Percentiles rank a stretch among this genome's conserved stretches.
phyloP scores from a whole-genome alignment of 192 early-diverging fungal species.

The Rhizophagus clarus region DNA sequence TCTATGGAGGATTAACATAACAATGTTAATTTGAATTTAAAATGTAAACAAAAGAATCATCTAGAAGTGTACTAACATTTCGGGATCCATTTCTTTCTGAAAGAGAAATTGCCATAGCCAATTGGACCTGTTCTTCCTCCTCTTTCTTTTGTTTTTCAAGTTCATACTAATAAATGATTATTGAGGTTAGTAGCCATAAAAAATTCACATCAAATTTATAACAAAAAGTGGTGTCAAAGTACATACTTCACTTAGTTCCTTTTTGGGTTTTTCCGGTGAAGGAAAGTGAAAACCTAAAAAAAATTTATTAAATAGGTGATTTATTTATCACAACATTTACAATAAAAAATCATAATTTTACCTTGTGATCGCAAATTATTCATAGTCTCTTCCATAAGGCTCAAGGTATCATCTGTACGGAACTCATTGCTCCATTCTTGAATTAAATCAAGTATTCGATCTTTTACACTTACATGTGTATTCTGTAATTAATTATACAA shows the following conservation, averaged over 20 bases:
- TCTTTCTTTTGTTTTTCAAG: slow-evolving; percentile 80
- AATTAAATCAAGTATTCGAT: slow-evolving; percentile 82
- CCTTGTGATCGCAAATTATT: slow-evolving; percentile 58
- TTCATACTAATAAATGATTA: slow-evolving; percentile 1
- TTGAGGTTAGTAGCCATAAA: not conserved
- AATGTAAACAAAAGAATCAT: no score
- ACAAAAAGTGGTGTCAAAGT: not conserved
- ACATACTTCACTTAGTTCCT: slow-evolving; percentile 60
- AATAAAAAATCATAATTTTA: slow-evolving; percentile 13
- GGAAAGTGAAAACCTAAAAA: slow-evolving; percentile 61
- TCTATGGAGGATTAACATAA: slow-evolving; percentile 35
- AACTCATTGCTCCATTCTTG: slow-evolving; percentile 92
- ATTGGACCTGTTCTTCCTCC: slow-evolving; percentile 93
- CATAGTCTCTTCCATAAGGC: slow-evolving; percentile 79
- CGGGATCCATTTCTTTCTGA: slow-evolving; percentile 54
- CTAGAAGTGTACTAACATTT: slow-evolving; percentile 12
- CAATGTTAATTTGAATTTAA: slow-evolving; percentile 20
- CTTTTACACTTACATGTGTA: slow-evolving; percentile 79
- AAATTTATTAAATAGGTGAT: not conserved
- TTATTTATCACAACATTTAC: not conserved
- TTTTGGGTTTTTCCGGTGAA: slow-evolving; percentile 81
- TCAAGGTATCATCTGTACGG: slow-evolving; percentile 73
- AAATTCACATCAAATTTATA: not conserved
- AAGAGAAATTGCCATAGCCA: slow-evolving; percentile 88
- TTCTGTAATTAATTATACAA: slow-evolving; percentile 34